A percentile compares a stretch with the other conserved stretches of the same genome.
Conservation (phyloP, 176 grass and related monocot genomes). For the Hyparrhenia diplandra region DNA sequence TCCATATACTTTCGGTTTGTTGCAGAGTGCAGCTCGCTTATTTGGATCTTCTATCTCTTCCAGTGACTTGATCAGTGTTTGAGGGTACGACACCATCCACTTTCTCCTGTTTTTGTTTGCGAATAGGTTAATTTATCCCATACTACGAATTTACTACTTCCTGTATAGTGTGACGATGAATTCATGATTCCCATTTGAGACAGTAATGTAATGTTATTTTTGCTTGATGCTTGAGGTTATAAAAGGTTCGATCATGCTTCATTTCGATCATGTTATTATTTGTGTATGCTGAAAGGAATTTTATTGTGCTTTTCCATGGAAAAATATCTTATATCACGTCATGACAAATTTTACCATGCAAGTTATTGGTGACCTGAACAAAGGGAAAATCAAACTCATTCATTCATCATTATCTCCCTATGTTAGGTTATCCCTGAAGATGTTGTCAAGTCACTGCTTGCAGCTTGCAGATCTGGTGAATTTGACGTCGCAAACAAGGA, state of each 20-base stretch:
- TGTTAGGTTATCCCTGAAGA: slow-evolving; percentile 84
- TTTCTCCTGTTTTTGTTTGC: slow-evolving; percentile 5
- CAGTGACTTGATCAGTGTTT: slow-evolving; percentile 89
- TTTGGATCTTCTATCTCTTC: slow-evolving; percentile 90
- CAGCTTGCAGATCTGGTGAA: slow-evolving; percentile 83
- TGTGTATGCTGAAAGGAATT: background rate
- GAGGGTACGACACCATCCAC: slow-evolving; percentile 53
- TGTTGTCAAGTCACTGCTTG: slow-evolving; percentile 71
- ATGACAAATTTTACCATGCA: background rate
- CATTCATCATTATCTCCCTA: slow-evolving; percentile 18
- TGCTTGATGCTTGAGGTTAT: background rate
- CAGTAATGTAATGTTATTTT: slow-evolving; percentile 12
- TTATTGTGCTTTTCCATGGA: background rate
- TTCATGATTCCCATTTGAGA: background rate
- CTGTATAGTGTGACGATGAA: background rate
- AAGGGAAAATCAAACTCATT: background rate
- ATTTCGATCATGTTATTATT: no score
- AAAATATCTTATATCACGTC: background rate
- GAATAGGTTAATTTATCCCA: slow-evolving; percentile 14
- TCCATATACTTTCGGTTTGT: slow-evolving; percentile 3
- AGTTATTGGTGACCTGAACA: slow-evolving; percentile 12
- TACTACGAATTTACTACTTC: slow-evolving; percentile 6
- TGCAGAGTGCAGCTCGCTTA: slow-evolving; percentile 96
- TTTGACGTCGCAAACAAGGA: slow-evolving; percentile 91
- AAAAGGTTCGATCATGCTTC: background rate